Base-by-base conservation (phyloP, 2,329 filamentous ascomycete genomes). In the Sporothrix schenckii region DNA sequence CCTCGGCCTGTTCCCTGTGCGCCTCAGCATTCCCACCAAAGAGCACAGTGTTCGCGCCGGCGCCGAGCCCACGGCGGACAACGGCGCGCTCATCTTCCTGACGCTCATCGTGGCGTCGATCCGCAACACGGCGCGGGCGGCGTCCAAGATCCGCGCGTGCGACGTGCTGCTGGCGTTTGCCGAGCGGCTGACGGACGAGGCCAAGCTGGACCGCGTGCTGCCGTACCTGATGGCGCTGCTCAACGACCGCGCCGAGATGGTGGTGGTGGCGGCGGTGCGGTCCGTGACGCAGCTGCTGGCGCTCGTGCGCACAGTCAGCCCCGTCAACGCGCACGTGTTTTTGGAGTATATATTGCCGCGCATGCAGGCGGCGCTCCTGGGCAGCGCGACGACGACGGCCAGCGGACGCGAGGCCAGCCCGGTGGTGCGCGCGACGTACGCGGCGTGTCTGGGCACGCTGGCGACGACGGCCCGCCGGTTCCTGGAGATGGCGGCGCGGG, bases 141-240 rank as follows among this genome's bases (percentile, higher is more conserved):
- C 92, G n/a, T 92, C 94, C 34, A 91, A 93, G 74, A 85, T 97
- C 54, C 89, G 93, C 75, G 95, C 93, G 1, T 97, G 95, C 77
- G 95, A 99, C 78, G 85, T 99, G 53, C 85, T 99, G 63, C 82
- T 99, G 66, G 94, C 94, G 2, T 97, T 99, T 78, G 89, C 94
- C 0, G 94, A 98, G 80, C 87, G 92, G 71, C 81, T 98, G 30
- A 97, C 94, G 0, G 96, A 99, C 78, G 95, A 99, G 80, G 94
- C 94, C 3, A 98, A 97, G 79, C 83, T 99, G 65, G 96, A 99
- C 79, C 89, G 95, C 66, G 91, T 98, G 30, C 82, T 99, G 66
- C 95, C 95, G 0, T 97, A 97, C 77, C 83, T 98, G 49, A 91
- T 97, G 81, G 87, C 89, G 5, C 80, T 98, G 39, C 83, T 99